These are phyloP conservation scores for Kuraishia capsulata DNA, from an alignment of 805 yeast genomes.

Conservation along the genomic window DNA sequence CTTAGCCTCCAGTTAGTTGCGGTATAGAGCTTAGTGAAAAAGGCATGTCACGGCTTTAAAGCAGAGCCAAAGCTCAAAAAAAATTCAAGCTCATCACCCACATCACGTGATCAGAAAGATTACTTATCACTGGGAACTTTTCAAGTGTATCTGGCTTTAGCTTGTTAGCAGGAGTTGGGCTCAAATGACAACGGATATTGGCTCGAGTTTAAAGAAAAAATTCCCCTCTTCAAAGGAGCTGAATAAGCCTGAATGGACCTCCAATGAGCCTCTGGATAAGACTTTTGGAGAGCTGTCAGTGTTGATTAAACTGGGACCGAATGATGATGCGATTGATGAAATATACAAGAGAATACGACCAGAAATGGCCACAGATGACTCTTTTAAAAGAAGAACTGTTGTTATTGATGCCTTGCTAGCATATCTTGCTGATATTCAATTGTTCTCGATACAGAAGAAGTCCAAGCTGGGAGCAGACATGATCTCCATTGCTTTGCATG, in stretches of 20 bases:
- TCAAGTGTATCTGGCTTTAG: too few species aligned
- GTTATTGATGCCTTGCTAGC: slow-evolving; percentile 28
- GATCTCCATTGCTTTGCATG: slow-evolving; percentile 72
- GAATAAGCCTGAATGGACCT: slow-evolving; percentile 12
- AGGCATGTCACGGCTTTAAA: too few species aligned
- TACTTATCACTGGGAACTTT: too few species aligned
- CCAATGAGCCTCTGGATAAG: slow-evolving; percentile 22
- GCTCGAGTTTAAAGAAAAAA: too few species aligned
- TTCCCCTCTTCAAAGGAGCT: too few species aligned
- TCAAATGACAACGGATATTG: too few species aligned
- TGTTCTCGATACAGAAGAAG: slow-evolving; percentile 15
- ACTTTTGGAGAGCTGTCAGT: slow-evolving; percentile 18
- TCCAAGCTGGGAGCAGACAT: slow-evolving; percentile 13
- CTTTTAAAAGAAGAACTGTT: background rate
- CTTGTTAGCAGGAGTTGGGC: too few species aligned
- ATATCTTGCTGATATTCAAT: slow-evolving; percentile 29
- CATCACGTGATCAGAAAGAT: too few species aligned
- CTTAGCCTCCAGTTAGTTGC: slow-evolving; percentile 2
- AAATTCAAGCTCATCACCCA: too few species aligned
- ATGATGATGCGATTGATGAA: background rate
- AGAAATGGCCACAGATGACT: background rate
- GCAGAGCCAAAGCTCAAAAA: too few species aligned
- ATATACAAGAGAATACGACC: background rate
- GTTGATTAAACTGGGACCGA: background rate
- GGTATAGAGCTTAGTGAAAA: background rate